Percentiles rank a stretch among this genome's conserved stretches.
phyloP scores from a whole-genome alignment of 805 yeast genomes.

The Cyberlindnera lachancei region DNA sequence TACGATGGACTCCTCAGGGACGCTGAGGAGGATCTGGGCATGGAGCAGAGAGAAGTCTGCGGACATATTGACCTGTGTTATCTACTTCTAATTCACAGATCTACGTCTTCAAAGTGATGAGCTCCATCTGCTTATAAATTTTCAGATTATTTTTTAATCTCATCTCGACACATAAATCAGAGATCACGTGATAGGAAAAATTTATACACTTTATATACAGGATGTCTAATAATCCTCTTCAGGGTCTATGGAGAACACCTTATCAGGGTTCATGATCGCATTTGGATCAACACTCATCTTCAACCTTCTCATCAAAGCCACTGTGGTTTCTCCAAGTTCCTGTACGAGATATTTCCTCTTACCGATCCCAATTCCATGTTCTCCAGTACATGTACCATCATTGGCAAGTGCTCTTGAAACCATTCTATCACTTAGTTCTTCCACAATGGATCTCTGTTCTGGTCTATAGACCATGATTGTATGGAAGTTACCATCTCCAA shows the following conservation, averaged over 20 bases:
- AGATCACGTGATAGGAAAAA: too few relatives aligned
- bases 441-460: slow-evolving; percentile 39
- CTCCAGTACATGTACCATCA: slow-evolving; percentile 82
- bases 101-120: too few relatives aligned
- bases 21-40: slow-evolving; percentile 7
- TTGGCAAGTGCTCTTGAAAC: slow-evolving; percentile 53
- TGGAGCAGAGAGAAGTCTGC: slow-evolving; percentile 5
- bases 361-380: slow-evolving; percentile 77
- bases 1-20: slow-evolving; percentile 6
- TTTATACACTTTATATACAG: too few relatives aligned
- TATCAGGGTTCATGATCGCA: slow-evolving; percentile 69
- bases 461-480: slow-evolving; percentile 53
- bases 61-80: too few relatives aligned
- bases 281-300: slow-evolving; percentile 69
- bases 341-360: slow-evolving; percentile 50
- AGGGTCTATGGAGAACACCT: slow-evolving; percentile 63
- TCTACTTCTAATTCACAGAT: too few relatives aligned
- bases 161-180: too few relatives aligned
- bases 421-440: slow-evolving; percentile 48
- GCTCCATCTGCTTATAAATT: too few relatives aligned
- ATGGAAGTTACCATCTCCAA: slow-evolving; percentile 79
- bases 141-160: too few relatives aligned
- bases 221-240: slow-evolving; percentile 1
- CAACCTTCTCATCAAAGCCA: slow-evolving; percentile 63
- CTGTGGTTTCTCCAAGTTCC: slow-evolving; percentile 61